A percentile compares a stretch with the other conserved stretches of the same genome.
phyloP scores from a whole-genome alignment of 805 yeast species.

The Ogataea trehalophila region DNA sequence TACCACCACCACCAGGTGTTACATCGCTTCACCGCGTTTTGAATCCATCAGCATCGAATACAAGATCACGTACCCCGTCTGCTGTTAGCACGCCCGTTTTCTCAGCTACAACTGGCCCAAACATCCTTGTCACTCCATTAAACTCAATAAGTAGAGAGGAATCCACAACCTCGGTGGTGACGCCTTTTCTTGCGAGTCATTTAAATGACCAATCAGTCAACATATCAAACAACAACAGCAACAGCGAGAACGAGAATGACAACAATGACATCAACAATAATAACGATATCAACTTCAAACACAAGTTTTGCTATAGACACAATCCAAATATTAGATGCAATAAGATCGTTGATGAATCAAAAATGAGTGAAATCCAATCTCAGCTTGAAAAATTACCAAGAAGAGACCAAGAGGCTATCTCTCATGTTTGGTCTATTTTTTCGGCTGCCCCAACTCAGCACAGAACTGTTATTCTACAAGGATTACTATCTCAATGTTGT shows the following conservation, averaged over 20 bases:
- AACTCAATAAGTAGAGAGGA: constrained; percentile 4
- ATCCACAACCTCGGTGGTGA: constrained; percentile 21
- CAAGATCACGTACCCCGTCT: constrained; percentile 4
- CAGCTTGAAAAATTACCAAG: constrained; percentile 54
- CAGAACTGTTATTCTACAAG: constrained; percentile 73
- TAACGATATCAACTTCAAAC: constrained; percentile 34
- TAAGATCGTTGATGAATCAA: constrained; percentile 57
- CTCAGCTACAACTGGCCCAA: not conserved
- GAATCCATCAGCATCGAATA: not conserved
- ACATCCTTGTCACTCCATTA: not conserved
- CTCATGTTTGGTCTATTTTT: constrained; percentile 81
- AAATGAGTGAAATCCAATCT: constrained; percentile 60
- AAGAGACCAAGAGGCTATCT: constrained; percentile 72
- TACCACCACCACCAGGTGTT: not conserved
- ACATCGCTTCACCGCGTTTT: not conserved
- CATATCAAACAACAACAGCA: constrained; percentile 31
- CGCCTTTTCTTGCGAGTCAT: constrained; percentile 32
- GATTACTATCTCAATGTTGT: constrained; percentile 84
- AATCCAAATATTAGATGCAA: constrained; percentile 82
- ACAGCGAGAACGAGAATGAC: constrained; percentile 21
- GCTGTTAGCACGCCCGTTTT: not conserved
- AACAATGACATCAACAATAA: too few relatives aligned
- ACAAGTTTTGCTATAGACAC: constrained; percentile 84
- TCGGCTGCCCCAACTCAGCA: constrained; percentile 67
- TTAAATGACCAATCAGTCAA: constrained; percentile 35